phyloP scores from a whole-genome alignment of 495 filamentous ascomycete genomes.

The Jackrogersella multiformis region DNA sequence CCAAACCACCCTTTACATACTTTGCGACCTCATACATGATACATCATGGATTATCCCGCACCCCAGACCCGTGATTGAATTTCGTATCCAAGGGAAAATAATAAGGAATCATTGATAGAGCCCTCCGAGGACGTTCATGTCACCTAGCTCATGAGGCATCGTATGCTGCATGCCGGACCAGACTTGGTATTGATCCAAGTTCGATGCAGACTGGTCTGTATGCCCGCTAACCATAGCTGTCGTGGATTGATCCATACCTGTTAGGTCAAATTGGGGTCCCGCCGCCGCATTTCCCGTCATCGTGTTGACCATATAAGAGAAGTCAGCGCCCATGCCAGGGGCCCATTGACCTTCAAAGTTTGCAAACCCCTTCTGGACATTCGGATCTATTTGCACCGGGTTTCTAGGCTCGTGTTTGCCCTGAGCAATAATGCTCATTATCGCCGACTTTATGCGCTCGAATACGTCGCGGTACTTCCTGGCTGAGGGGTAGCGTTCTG shows the following conservation, averaged over 20 bases:
- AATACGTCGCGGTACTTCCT: constrained; percentile 66
- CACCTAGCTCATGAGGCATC: constrained; percentile 18
- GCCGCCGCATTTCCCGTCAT: constrained; percentile 40
- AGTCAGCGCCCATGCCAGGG: constrained; percentile 33
- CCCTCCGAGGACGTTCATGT: constrained; percentile 23
- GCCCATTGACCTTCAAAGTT: constrained; percentile 33
- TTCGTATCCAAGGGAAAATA: background rate
- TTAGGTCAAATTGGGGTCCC: constrained; percentile 18
- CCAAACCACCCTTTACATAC: too few species aligned
- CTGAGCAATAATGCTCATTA: constrained; percentile 42
- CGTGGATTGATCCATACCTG: constrained; percentile 17
- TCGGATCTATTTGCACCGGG: constrained; percentile 41
- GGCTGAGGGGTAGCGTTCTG: constrained; percentile 62
- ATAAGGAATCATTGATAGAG: constrained; percentile 23
- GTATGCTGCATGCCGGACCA: constrained; percentile 31
- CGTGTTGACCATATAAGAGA: constrained; percentile 43
- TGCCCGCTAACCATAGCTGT: constrained; percentile 7
- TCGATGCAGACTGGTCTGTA: constrained; percentile 15
- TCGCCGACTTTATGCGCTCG: constrained; percentile 51
- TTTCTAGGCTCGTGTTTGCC: constrained; percentile 46
- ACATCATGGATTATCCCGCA: too few species aligned
- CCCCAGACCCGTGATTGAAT: too few species aligned
- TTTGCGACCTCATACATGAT: too few species aligned
- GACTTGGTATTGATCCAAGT: constrained; percentile 26
- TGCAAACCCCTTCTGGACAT: constrained; percentile 38